Percentiles rank a stretch among this genome's conserved stretches.
phyloP scores from a whole-genome alignment of 352 stramenopile genomes.

The Globisporangium barbulae region DNA sequence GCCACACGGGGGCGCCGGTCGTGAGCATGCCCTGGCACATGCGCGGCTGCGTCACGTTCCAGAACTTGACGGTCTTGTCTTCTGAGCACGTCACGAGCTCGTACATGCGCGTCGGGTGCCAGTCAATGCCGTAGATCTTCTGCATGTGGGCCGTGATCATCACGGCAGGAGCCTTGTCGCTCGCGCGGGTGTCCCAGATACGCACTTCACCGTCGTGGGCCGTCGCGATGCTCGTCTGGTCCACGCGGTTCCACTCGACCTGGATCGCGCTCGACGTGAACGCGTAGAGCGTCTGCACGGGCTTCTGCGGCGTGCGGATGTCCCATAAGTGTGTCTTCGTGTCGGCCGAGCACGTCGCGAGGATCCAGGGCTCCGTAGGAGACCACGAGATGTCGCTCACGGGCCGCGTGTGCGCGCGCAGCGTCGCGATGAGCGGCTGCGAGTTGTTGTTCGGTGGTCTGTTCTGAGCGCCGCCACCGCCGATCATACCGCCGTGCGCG shows the following conservation, averaged over 20 bases:
- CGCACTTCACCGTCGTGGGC: conserved; percentile 77
- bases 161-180: conserved; percentile 45
- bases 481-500: conserved; percentile 17
- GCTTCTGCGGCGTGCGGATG: conserved; percentile 61
- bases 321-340: conserved; percentile 83
- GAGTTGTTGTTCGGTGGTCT: conserved; percentile 12
- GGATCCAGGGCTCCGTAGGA: conserved; percentile 58
- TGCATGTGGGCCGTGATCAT: conserved; percentile 82
- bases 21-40: conserved; percentile 59
- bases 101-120: conserved; percentile 70
- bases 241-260: conserved; percentile 76
- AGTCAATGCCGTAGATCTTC: conserved; percentile 81
- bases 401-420: conserved; percentile 67
- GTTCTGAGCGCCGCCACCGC: conserved; percentile 5
- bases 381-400: conserved; percentile 82
- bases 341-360: conserved; percentile 79
- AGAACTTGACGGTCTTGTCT: conserved; percentile 85
- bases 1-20: conserved; percentile 62
- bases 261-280: conserved; percentile 68
- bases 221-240: conserved; percentile 65
- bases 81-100: conserved; percentile 85
- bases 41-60: conserved; percentile 63
- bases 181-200: conserved; percentile 69
- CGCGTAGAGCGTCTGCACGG: conserved; percentile 64
- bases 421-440: conserved; percentile 65